Evolutionary conservation across 192 early-diverging fungal species (phyloP), one percentile per base, ranked within the genome.

Genomic region (Pilobolus umbonatus): DNA sequence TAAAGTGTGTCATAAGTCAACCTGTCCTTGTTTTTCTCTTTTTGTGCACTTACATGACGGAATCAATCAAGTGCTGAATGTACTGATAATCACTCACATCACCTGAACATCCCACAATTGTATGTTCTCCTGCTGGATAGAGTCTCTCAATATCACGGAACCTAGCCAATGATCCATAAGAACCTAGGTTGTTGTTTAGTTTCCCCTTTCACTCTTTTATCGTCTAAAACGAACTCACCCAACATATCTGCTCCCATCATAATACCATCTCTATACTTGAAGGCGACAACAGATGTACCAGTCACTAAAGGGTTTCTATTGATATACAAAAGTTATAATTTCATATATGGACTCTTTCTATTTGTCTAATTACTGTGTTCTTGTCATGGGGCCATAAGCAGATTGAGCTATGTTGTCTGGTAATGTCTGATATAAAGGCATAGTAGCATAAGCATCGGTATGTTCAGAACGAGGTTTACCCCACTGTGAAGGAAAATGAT

Each of bases 221-320:
- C n/a, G n/a, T n/a, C n/a, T n/a, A n/a, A n/a, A 61, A 47, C 24
- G 19, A 62, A 44, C 57, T 54, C 69, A 89, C 85, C 84, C 48
- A 98, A 76, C 64, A 86, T 93, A 71, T 98, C 96, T 11, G 93
- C 89, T 6, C 92, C 92, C 72, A 98, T 81, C 88, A 98, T 96
- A 34, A 98, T 81, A 53, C 96, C 96, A 60, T 95, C 94, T 71
- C 93, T 95, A 83, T 90, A 98, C 76, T 92, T 90, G 68, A 98
- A 79, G 40, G 83, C 96, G 38, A 98, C 64, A 28, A 97, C 90
- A 34, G 94, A 96, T 8, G 93, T 94, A 62, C 94, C 94, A 15
- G 92, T 95, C 15, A 98, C 88, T 31, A 93, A 79, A 19, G 96
- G 96, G 62, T 75, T 68, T 69, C 86, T 83, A 61, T 52, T 17